Base-by-base conservation (phyloP, 106 monocot genomes). In the Alisma plantagoaquatica region DNA sequence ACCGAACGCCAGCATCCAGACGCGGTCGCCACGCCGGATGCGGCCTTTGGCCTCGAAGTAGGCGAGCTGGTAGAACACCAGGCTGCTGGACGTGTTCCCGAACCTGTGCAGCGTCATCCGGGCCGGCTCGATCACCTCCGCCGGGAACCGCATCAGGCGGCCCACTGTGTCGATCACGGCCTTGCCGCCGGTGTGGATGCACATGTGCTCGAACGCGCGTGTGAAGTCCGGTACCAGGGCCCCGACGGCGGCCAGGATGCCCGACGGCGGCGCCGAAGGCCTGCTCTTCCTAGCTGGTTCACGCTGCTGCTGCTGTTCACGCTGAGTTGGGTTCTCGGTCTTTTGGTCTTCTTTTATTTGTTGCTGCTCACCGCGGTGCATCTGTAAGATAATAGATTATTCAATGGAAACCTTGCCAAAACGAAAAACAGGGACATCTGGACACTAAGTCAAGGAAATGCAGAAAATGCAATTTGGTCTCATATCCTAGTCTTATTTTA, bases 1-100 rank as follows among this genome's bases (percentile, higher is more conserved):
- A 43, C 89, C 89, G 49, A 90, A 90, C 0, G 73, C 83, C 25
- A 83, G 27, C 89, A 90, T 83, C 79, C 89, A 90, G 3, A 90
- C 49, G 49, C 71, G 51, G 41, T 90, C 79, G 1, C 89, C 76
- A 12, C 32, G 33, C 67, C 58, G 56, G 4, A 89, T 43, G 53
- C 75, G 32, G 19, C 59, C 59, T 63, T 83, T 89, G 1, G 78
- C 88, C 42, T 89, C 88, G 16, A 79, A 73, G 62, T 89, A 89
- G 20, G 79, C 79, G 2, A 83, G 49, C 67, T 89, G 76, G 56
- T 89, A 89, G 56, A 78, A 89, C 45, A 83, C 63, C 41, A 76
- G 11, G 55, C 89, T 83, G 31, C 88, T 79, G 0, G 84, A 84
- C 14, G 90, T 84, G 71, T 91, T 84, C 22, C 90, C 90, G 54